These are phyloP conservation scores for Immersiella caudata DNA, from an alignment of 495 filamentous ascomycete species.

Conservation along the genomic window DNA sequence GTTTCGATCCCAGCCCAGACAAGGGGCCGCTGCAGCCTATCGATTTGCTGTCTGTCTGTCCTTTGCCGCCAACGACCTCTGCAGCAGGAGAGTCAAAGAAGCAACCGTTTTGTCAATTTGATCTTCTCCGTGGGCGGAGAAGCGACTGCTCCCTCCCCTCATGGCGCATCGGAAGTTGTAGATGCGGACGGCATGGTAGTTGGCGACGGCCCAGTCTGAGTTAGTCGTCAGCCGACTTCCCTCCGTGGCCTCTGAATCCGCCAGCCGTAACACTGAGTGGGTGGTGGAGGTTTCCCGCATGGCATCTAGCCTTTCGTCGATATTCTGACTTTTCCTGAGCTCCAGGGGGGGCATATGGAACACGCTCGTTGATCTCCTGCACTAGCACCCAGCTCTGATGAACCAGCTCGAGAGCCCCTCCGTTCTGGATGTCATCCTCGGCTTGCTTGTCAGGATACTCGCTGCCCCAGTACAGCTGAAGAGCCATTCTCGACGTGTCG, in stretches of 20 bases:
- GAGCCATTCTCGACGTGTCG: slow-evolving; percentile 24
- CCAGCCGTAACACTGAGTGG: slow-evolving; percentile 39
- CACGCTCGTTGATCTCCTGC: slow-evolving; percentile 35
- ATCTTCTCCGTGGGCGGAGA: slow-evolving; percentile 33
- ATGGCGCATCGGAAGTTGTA: slow-evolving; percentile 46
- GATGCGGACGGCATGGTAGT: slow-evolving; percentile 49
- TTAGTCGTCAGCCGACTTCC: slow-evolving; percentile 49
- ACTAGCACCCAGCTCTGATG: slow-evolving; percentile 47
- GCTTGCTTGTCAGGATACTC: slow-evolving; percentile 52
- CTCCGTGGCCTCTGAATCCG: slow-evolving; percentile 39
- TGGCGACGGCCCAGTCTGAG: slow-evolving; percentile 52
- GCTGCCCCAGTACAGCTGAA: slow-evolving; percentile 41
- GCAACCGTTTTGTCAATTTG: slow-evolving; percentile 23
- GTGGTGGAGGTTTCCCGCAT: slow-evolving; percentile 27
- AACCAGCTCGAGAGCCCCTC: slow-evolving; percentile 33
- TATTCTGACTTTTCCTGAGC: slow-evolving; percentile 8
- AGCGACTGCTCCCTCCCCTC: neutral
- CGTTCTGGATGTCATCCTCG: slow-evolving; percentile 54
- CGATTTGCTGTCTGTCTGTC: slow-evolving; percentile 41
- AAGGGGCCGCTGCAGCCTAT: slow-evolving; percentile 51
- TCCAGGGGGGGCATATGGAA: slow-evolving; percentile 3
- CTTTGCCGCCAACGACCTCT: slow-evolving; percentile 43
- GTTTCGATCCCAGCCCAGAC: slow-evolving; percentile 53
- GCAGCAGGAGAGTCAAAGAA: slow-evolving; percentile 44
- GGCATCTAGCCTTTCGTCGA: slow-evolving; percentile 25